phyloP scores from a whole-genome alignment of 495 filamentous ascomycete species.

The Penicillium herquei region DNA sequence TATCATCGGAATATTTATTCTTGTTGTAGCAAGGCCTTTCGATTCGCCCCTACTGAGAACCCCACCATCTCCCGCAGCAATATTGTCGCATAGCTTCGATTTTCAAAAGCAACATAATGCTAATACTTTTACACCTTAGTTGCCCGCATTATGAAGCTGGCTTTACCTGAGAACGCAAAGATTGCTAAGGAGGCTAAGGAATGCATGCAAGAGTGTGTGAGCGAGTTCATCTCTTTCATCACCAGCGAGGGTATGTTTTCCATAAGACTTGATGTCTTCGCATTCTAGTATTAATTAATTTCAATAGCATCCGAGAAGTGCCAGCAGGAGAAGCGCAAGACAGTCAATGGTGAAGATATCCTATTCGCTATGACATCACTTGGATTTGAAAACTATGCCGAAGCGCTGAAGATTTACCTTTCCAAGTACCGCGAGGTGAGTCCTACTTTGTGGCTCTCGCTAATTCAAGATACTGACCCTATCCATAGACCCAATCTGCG shows the following conservation, averaged over 20 bases:
- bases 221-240: slow-evolving; percentile 99
- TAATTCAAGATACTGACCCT: slow-evolving; percentile 3
- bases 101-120: slow-evolving; percentile 33
- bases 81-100: neutral
- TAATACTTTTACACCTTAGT: slow-evolving; percentile 93
- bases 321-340: slow-evolving; percentile 98
- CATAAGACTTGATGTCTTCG: neutral
- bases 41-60: neutral
- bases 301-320: slow-evolving; percentile 95
- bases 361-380: slow-evolving; percentile 98
- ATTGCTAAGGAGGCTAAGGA: slow-evolving; percentile 99
- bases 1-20: neutral
- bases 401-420: slow-evolving; percentile 96
- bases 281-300: slow-evolving; percentile 7
- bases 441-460: slow-evolving; percentile 15
- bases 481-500: slow-evolving; percentile 67
- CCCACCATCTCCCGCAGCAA: neutral
- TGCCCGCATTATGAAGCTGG: slow-evolving; percentile 97
- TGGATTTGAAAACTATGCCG: slow-evolving; percentile 97
- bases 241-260: slow-evolving; percentile 84
- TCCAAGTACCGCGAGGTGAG: slow-evolving; percentile 97
- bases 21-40: no score
- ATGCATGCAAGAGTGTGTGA: slow-evolving; percentile 99
- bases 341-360: slow-evolving; percentile 98
- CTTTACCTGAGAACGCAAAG: slow-evolving; percentile 96